These are phyloP conservation scores for Corylus avellana DNA, from an alignment of 306 rosid species.

Conservation along the genomic window DNA sequence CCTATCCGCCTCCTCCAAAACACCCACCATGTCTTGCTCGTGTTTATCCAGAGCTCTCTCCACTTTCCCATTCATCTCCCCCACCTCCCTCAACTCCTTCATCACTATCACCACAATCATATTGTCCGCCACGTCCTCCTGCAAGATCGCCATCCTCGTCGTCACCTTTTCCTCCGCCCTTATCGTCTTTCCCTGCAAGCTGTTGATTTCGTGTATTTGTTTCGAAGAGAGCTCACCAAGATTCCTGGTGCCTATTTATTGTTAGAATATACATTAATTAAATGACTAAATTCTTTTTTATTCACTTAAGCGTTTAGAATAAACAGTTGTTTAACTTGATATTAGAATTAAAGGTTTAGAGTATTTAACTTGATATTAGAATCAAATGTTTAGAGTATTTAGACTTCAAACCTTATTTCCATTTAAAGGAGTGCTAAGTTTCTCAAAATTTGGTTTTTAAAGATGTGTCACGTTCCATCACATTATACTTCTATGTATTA, in stretches of 20 bases:
- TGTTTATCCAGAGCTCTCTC: slow-evolving; percentile 29
- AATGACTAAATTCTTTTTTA: too few relatives aligned
- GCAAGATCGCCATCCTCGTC: slow-evolving; percentile 22
- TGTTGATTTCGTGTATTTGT: slow-evolving; percentile 20
- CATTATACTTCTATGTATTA: too few relatives aligned
- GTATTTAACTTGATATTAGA: too few relatives aligned
- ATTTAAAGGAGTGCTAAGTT: too few relatives aligned
- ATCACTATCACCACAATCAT: slow-evolving; percentile 29
- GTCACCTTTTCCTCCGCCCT: slow-evolving; percentile 35
- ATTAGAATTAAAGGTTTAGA: too few relatives aligned
- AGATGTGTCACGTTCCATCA: too few relatives aligned
- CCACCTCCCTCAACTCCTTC: neutral
- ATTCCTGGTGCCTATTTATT: neutral
- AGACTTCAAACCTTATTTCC: too few relatives aligned
- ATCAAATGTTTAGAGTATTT: too few relatives aligned
- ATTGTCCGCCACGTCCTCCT: slow-evolving; percentile 38
- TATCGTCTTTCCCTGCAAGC: slow-evolving; percentile 21
- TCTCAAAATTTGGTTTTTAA: too few relatives aligned
- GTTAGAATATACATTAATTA: too few relatives aligned
- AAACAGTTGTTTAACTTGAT: too few relatives aligned
- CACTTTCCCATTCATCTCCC: slow-evolving; percentile 22
- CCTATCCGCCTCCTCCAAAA: slow-evolving; percentile 33
- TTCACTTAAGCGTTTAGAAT: too few relatives aligned
- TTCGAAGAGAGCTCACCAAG: slow-evolving; percentile 1
- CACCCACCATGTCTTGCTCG: slow-evolving; percentile 11